phyloP scores from a whole-genome alignment of 768 basidiomycete genomes.

The Phylloporus sp. region DNA sequence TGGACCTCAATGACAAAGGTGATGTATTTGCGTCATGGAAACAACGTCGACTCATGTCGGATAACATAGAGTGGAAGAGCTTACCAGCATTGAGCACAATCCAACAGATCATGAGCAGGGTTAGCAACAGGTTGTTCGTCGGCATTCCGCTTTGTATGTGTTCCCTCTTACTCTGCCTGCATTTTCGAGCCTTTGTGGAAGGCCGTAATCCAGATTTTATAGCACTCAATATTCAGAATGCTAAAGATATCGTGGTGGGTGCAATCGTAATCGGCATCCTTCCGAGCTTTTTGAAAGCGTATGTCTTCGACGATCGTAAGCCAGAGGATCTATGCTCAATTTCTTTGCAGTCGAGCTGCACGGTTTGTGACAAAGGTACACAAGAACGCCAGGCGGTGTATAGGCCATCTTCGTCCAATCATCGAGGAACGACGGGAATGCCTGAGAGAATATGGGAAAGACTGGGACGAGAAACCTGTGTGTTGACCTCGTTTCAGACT shows the following conservation, averaged over 20 bases:
- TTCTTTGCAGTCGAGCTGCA: slow-evolving; percentile 15
- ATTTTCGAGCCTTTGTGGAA: slow-evolving; percentile 8
- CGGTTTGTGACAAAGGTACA: slow-evolving; percentile 6
- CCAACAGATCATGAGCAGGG: slow-evolving; percentile 35
- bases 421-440: slow-evolving; percentile 25
- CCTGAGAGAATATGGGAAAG: slow-evolving; percentile 21
- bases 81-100: slow-evolving; percentile 26
- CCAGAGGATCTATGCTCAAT: no score
- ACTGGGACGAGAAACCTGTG: slow-evolving; percentile 32
- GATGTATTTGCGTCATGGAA: not conserved
- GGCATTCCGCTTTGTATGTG: slow-evolving; percentile 41
- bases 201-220: slow-evolving; percentile 37
- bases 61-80: slow-evolving; percentile 37
- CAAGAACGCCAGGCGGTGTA: not conserved
- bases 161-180: not conserved
- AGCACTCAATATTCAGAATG: slow-evolving; percentile 25
- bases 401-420: slow-evolving; percentile 23
- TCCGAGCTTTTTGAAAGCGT: slow-evolving; percentile 34
- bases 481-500: slow-evolving; percentile 1
- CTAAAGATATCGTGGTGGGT: slow-evolving; percentile 24
- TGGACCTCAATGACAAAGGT: slow-evolving; percentile 23
- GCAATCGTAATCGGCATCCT: slow-evolving; percentile 22
- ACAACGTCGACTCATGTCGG: not conserved
- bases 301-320: not conserved
- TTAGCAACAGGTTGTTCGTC: slow-evolving; percentile 45